phyloP scores from a whole-genome alignment of 2,329 filamentous ascomycete species.

The Waltergamsia citrina region DNA sequence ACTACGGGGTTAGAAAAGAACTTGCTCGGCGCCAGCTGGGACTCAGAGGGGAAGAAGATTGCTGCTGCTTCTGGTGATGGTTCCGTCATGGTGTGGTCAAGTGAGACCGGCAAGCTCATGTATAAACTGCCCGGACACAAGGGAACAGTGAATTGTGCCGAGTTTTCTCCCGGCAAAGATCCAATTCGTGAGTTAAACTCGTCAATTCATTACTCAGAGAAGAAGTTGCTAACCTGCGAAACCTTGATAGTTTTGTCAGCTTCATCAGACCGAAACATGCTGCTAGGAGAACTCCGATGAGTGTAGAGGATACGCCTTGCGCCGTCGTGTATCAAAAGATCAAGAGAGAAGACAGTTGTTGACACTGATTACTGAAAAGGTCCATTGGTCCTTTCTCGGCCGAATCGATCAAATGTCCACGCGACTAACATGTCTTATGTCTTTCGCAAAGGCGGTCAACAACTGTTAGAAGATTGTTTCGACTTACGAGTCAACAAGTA shows the following conservation, averaged over 20 bases:
- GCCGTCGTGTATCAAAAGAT: no score
- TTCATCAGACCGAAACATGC: constrained; percentile 78
- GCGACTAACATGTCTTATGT: no score
- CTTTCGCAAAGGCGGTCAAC: no score
- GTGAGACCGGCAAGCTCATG: constrained; percentile 75
- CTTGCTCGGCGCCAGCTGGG: constrained; percentile 83
- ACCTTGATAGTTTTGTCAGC: constrained; percentile 64
- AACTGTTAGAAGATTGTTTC: no score
- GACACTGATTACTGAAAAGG: no score
- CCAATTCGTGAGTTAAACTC: constrained; percentile 65
- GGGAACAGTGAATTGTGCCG: constrained; percentile 88
- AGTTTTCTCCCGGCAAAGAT: constrained; percentile 77
- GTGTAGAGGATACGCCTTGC: no score
- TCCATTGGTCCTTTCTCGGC: no score
- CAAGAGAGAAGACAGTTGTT: no score
- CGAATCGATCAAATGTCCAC: no score
- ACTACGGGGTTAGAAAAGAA: constrained; percentile 85
- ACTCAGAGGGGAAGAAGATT: constrained; percentile 74
- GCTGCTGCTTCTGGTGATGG: constrained; percentile 85
- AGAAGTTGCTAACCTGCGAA: constrained; percentile 20
- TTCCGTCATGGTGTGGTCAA: constrained; percentile 86
- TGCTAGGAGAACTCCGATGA: constrained; percentile 66
- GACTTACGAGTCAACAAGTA: no score
- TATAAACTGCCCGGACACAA: constrained; percentile 96
- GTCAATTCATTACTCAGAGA: neutral